Evolutionary conservation across 225 moss, liverwort and hornwort species (phyloP).

Genomic region (Straminergon stramineum): DNA sequence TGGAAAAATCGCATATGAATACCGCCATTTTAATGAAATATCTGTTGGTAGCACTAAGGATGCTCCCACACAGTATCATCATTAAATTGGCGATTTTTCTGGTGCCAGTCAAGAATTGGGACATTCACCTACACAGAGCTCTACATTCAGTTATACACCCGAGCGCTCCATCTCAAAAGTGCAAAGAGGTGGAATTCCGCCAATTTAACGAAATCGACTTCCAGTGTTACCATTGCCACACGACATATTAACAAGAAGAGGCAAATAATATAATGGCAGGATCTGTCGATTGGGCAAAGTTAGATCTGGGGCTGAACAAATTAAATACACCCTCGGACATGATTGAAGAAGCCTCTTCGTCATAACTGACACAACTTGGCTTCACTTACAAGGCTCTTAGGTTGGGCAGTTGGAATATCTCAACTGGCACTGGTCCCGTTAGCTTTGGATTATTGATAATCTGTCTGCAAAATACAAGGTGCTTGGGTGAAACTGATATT

Average conservation of each 20-base stretch:
- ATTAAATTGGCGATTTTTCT: neutral
- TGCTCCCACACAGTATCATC: neutral
- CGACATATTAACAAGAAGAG: neutral
- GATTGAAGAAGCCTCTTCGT: neutral
- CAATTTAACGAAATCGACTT: neutral
- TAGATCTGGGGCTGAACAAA: neutral
- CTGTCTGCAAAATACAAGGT: no score
- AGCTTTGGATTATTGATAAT: no score
- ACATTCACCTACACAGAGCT: neutral
- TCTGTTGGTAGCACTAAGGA: no score
- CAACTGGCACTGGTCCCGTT: no score
- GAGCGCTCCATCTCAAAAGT: neutral
- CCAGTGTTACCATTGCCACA: neutral
- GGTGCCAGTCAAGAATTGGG: no score
- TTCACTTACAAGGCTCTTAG: no score
- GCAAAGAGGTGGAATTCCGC: neutral
- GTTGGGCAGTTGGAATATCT: no score
- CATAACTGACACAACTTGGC: neutral
- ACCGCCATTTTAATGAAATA: no score
- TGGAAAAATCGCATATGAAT: no score
- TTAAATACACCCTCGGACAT: neutral
- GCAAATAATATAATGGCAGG: neutral
- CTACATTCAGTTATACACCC: neutral
- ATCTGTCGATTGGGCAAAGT: neutral
- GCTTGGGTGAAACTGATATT: no score